Evolutionary conservation across 768 basidiomycete genomes (phyloP), one percentile per base, ranked within the genome.

Genomic region (Amanita molliuscula): DNA sequence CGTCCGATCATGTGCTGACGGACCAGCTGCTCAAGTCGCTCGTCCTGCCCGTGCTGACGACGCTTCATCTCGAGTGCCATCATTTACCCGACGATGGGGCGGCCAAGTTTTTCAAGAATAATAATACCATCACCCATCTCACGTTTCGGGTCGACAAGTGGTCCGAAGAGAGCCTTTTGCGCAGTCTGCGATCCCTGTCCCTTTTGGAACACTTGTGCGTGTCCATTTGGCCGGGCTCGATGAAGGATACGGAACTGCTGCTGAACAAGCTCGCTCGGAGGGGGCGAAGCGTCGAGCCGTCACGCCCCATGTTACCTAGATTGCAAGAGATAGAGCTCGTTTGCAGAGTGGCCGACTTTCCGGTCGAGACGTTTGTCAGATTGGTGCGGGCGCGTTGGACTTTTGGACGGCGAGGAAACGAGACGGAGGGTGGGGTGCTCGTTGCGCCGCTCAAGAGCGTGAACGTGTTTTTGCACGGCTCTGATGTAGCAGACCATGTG

Each of bases 41-140:
- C 28, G 48, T 31, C n/a, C 38, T 48, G 23, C 48, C 48, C n/a
- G 20, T 25, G 28, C 36, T 48, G 16, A 23, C 48, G 21, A 41
- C 29, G 13, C 48, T 48, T 16, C 26, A 48, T 26, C 38, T 48
- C 16, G 48, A 48, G 25, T 48, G 47, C 26, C 37, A 40, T 9
- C 47, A 48, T 38, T 9, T 48, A 16, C 48, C 48, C 4, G 38
- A 20, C 16, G 38, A 18, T 11, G 37, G 37, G 25, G 38, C 28
- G 15, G 7, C 23, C 23, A 16, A 48, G 25, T 48, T 48, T 20
- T 48, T 48, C 47, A 38, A 41, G 37, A 48, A 21, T 21, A 48
- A 48, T 15, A 48, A 28, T n/a, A 38, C 36, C 15, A 48, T 48
- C 16, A 48, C 47, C 3, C 47, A 48, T 36, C 47, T 48, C n/a